Evolutionary conservation across 2,329 filamentous ascomycete genomes (phyloP).

Genomic region (Biscogniauxia mediterranea): DNA sequence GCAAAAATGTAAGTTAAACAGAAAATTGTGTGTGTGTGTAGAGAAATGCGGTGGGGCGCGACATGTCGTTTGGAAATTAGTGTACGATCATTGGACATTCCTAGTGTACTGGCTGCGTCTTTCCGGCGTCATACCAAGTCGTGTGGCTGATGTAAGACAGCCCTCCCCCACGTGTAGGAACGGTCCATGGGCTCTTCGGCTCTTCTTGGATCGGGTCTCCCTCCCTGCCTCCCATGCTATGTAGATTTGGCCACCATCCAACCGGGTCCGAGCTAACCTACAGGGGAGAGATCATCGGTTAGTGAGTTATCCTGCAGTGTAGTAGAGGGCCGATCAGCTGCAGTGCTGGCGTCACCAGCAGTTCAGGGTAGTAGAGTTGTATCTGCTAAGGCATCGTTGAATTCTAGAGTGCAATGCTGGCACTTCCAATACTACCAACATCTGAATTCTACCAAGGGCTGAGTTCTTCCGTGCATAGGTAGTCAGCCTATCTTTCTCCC

Average conservation of each 20-base stretch:
- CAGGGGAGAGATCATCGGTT: neutral
- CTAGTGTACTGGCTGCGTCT: neutral
- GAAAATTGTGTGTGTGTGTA: too few relatives aligned
- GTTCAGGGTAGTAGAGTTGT: neutral
- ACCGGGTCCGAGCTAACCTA: neutral
- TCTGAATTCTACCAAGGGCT: neutral
- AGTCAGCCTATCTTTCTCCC: slow-evolving; percentile 1
- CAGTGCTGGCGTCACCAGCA: neutral
- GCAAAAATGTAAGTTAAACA: too few relatives aligned
- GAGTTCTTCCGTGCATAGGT: neutral
- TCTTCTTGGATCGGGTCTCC: too few relatives aligned
- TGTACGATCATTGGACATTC: neutral
- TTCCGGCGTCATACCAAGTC: neutral
- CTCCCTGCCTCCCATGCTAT: neutral
- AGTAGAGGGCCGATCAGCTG: neutral
- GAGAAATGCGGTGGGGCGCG: too few relatives aligned
- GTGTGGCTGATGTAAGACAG: neutral
- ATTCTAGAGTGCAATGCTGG: neutral
- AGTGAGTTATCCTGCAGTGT: neutral
- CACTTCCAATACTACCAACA: slow-evolving; percentile 4
- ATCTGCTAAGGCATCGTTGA: neutral
- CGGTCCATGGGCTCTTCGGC: too few relatives aligned
- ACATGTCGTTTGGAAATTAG: too few relatives aligned
- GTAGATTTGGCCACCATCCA: neutral
- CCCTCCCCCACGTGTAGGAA: too few relatives aligned